Percentiles rank a stretch among this genome's conserved stretches.
These are phyloP conservation scores for Lathyrus tuberosus DNA, from an alignment of 306 rosid species.

Conservation along the genomic window DNA sequence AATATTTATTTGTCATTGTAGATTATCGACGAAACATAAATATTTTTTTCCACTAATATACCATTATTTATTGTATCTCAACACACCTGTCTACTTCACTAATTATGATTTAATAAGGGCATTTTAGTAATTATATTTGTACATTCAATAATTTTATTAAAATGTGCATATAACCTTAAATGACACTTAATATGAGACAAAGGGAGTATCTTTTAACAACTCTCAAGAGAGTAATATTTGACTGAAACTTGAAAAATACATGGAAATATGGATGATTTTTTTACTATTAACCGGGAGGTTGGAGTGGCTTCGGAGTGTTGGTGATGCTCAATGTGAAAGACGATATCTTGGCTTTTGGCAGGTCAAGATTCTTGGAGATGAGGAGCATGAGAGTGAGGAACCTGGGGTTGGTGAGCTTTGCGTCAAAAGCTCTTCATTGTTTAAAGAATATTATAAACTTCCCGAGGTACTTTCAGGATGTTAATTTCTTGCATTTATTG, in stretches of 20 bases:
- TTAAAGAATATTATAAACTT: constrained; percentile 88
- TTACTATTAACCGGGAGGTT: background rate
- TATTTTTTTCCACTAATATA: background rate
- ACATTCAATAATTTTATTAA: background rate
- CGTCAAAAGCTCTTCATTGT: constrained; percentile 73
- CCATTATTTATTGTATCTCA: background rate
- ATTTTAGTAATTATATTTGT: background rate
- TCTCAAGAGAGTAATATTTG: constrained; percentile 6
- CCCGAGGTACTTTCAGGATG: constrained; percentile 66
- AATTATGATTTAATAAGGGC: too few species aligned
- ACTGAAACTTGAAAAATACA: constrained; percentile 29
- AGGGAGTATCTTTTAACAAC: constrained; percentile 2
- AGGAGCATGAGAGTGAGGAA: constrained; percentile 44
- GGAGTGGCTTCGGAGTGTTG: constrained; percentile 6
- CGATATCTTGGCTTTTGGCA: constrained; percentile 40
- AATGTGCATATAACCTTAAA: background rate
- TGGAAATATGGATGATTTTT: constrained; percentile 20
- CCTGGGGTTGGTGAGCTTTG: constrained; percentile 74
- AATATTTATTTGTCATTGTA: too few species aligned
- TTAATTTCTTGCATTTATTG: constrained; percentile 25
- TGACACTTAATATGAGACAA: background rate
- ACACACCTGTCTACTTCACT: background rate
- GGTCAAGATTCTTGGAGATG: constrained; percentile 70
- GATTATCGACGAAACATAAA: background rate
- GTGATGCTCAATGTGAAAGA: constrained; percentile 17